Conservation (phyloP, 257 asterid species). For the Craterostigma plantagineum region DNA sequence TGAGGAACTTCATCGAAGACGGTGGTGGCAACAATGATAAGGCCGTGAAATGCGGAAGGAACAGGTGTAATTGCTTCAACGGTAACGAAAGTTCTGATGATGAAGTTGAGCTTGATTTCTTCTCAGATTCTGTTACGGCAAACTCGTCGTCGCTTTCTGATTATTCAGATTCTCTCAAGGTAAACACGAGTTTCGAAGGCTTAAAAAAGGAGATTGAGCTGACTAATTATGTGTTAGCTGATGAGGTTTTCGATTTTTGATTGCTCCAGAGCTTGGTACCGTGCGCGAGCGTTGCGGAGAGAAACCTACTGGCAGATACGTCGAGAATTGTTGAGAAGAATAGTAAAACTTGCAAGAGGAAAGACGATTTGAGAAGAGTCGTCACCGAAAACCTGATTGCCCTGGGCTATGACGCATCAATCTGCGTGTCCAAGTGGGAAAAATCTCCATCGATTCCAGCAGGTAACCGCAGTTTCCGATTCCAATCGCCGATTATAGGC, state of each 20-base stretch:
- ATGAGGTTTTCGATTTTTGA: background rate
- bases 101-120: constrained; percentile 36
- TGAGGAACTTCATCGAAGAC: constrained; percentile 58
- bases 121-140: constrained; percentile 31
- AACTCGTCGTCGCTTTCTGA: constrained; percentile 43
- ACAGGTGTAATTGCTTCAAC: constrained; percentile 78
- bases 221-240: background rate
- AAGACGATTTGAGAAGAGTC: constrained; percentile 17
- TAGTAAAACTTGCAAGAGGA: constrained; percentile 23
- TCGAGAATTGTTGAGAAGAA: constrained; percentile 36
- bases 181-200: constrained; percentile 5
- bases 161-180: constrained; percentile 70
- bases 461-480: constrained; percentile 13
- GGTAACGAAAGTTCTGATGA: constrained; percentile 86
- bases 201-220: background rate
- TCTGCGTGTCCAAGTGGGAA: constrained; percentile 55
- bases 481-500: too few species aligned
- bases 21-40: constrained; percentile 25
- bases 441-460: constrained; percentile 33
- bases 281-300: constrained; percentile 25
- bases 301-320: constrained; percentile 35
- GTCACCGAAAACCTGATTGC: constrained; percentile 30
- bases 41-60: constrained; percentile 49
- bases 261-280: constrained; percentile 29
- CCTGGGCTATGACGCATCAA: constrained; percentile 40